A percentile compares a stretch with the other conserved stretches of the same genome.
These are phyloP conservation scores for Adansonia rubrostipa DNA, from an alignment of 441 rosid genomes.

Conservation along the genomic window DNA sequence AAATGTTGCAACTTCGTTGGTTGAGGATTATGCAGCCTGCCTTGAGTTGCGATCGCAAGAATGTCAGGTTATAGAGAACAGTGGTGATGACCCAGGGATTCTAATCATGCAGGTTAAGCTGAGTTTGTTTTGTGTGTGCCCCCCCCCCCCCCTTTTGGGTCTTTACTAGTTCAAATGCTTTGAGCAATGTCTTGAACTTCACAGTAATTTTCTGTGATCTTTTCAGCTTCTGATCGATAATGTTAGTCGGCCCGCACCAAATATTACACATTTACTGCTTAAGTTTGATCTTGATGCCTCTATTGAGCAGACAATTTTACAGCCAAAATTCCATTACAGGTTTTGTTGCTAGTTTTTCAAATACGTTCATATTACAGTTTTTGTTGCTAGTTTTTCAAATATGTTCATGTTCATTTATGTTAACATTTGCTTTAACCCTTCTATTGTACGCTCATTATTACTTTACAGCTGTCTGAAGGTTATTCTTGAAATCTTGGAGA, in stretches of 20 bases:
- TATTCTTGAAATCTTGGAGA: conserved; percentile 87
- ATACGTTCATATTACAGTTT: not conserved
- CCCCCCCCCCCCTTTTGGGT: not conserved
- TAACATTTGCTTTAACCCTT: conserved; percentile 18
- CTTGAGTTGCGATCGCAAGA: conserved; percentile 90
- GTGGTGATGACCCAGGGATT: conserved; percentile 80
- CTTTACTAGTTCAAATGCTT: conserved; percentile 20
- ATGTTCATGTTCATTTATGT: conserved; percentile 17
- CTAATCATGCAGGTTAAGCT: conserved; percentile 85
- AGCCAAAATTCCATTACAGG: conserved; percentile 98
- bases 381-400: no score
- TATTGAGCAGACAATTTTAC: conserved; percentile 81
- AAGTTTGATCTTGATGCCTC: conserved; percentile 85
- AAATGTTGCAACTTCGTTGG: conserved; percentile 72
- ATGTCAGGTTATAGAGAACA: conserved; percentile 68
- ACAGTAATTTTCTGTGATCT: conserved; percentile 19
- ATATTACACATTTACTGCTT: conserved; percentile 86
- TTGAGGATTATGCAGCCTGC: conserved; percentile 96
- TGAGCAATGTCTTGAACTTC: conserved; percentile 21
- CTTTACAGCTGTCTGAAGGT: conserved; percentile 90
- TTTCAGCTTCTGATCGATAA: conserved; percentile 88
- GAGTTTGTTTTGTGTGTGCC: not conserved
- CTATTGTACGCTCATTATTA: conserved; percentile 19
- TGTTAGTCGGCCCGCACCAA: conserved; percentile 90
- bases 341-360: conserved; percentile 32